Conservation (phyloP, 805 yeast species). For the Suhomyces prunicola region DNA sequence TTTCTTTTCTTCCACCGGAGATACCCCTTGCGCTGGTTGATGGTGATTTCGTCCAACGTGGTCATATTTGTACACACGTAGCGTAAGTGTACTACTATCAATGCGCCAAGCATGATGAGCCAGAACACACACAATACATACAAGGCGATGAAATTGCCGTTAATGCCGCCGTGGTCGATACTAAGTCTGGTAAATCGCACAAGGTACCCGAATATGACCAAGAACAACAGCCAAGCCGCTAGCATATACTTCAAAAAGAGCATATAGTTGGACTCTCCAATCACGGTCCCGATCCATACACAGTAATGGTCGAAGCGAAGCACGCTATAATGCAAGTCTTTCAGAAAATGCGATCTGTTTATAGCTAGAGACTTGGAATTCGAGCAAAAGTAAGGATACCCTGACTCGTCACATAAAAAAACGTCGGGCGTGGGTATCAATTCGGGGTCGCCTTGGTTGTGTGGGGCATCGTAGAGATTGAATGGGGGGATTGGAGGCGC, state of each 20-base stretch:
- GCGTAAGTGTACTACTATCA: slow-evolving; percentile 41
- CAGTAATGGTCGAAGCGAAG: slow-evolving; percentile 84
- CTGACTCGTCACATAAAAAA: slow-evolving; percentile 68
- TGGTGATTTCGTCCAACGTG: slow-evolving; percentile 55
- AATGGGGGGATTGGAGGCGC: slow-evolving; percentile 36
- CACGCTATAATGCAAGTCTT: slow-evolving; percentile 53
- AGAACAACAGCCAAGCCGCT: slow-evolving; percentile 33
- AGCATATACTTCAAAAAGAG: slow-evolving; percentile 54
- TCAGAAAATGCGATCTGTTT: slow-evolving; percentile 69
- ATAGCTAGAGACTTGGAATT: slow-evolving; percentile 63
- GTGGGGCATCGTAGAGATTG: slow-evolving; percentile 20
- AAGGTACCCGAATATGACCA: slow-evolving; percentile 25
- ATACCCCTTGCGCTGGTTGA: slow-evolving; percentile 28
- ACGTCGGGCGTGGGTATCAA: slow-evolving; percentile 48
- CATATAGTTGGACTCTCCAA: slow-evolving; percentile 66
- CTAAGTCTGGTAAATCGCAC: slow-evolving; percentile 21
- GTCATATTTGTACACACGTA: slow-evolving; percentile 51
- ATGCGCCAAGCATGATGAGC: slow-evolving; percentile 42
- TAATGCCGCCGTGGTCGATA: slow-evolving; percentile 23
- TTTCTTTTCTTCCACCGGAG: slow-evolving; percentile 18
- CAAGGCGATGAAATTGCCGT: slow-evolving; percentile 50
- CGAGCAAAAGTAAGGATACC: slow-evolving; percentile 76
- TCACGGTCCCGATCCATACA: slow-evolving; percentile 66
- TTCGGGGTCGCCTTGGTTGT: slow-evolving; percentile 4
- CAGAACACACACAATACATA: slow-evolving; percentile 45